Base-by-base conservation (phyloP, 345 rosid genomes). In the Sisymbrium irio region DNA sequence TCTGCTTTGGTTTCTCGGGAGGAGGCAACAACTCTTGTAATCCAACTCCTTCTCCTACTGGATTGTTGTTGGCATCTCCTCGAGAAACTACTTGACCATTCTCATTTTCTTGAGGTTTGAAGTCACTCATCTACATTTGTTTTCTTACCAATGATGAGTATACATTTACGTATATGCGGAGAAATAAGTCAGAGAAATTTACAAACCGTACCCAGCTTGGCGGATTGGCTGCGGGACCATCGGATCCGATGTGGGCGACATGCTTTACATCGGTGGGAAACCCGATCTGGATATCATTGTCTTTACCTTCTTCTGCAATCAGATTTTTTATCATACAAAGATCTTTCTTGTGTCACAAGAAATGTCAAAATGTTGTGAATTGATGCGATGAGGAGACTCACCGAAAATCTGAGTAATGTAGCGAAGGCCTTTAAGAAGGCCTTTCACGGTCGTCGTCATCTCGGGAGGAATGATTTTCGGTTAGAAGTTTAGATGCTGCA, bases 241-340 rank as follows among this genome's bases (percentile, higher is more conserved):
- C 91, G 73, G 81, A 71, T 68, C 93, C 97, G 20, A 91, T 83
- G 66, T 91, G 96, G 17, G 96, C 88, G 6, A 91, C 83, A 74
- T 89, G 97, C 69, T 87, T 89, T 58, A 91, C 97, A 81, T 91
- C 90, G 36, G 89, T 91, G 13, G 97, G 96, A 20, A 74, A 60
- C 39, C 93, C 97, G 40, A 91, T 91, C 62, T 87, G 78, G 59
- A 89, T 72, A 22, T 83, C 88, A 32, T 60, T 72, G 66, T 89
- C 96, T 61, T 89, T 83, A 11, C 76, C 88, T 65, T 78, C 85
- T 9, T 78, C 87, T 83, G 82, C 82, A 50, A 25, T 30, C 28
- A 25, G 9, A n/a, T 39, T 19, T 60, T 60, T 10, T 6, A 10
- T 47, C 9, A 40, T 17, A 19, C 6, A 44, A 12, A 35, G 12